Percentiles rank a stretch among this genome's conserved stretches.
Evolutionary conservation across 192 early-diverging fungal species (phyloP).

Genomic region (Coemansia sp.): DNA sequence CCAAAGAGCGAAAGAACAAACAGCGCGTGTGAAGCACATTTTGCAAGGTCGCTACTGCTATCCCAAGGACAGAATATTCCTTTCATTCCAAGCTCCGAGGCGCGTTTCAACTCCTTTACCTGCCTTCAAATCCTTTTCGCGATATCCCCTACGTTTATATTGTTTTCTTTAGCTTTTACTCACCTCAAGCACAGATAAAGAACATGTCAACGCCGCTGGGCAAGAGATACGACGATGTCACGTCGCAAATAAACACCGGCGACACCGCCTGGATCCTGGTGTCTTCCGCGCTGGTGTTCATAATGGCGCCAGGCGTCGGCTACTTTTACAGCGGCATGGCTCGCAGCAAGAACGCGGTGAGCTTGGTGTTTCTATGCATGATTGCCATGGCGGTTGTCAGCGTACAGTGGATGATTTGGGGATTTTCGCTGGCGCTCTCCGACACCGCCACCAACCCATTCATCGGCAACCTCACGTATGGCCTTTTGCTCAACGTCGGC

Average conservation of each 20-base stretch:
- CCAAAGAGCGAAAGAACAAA: background rate
- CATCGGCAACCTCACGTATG: slow-evolving; percentile 80
- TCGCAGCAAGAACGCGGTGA: slow-evolving; percentile 88
- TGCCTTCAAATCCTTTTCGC: background rate
- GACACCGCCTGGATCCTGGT: slow-evolving; percentile 72
- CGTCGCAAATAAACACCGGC: slow-evolving; percentile 40
- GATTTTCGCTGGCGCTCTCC: slow-evolving; percentile 84
- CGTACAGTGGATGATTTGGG: slow-evolving; percentile 90
- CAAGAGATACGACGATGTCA: slow-evolving; percentile 27
- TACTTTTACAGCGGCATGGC: slow-evolving; percentile 97
- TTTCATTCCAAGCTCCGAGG: background rate
- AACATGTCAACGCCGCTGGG: slow-evolving; percentile 11
- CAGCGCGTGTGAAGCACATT: background rate
- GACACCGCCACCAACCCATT: slow-evolving; percentile 65
- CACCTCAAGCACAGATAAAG: background rate
- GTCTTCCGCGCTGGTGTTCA: slow-evolving; percentile 77
- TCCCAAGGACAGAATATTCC: slow-evolving; percentile 2
- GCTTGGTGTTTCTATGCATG: slow-evolving; percentile 81
- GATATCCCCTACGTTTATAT: background rate
- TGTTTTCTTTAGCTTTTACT: background rate
- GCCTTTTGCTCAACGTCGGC: slow-evolving; percentile 66
- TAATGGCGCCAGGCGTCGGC: slow-evolving; percentile 95
- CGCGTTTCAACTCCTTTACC: background rate
- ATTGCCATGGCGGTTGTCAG: slow-evolving; percentile 82
- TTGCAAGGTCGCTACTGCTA: background rate